Evolutionary conservation across 2,329 filamentous ascomycete genomes (phyloP).

Genomic region (Sporothrix phasma): DNA sequence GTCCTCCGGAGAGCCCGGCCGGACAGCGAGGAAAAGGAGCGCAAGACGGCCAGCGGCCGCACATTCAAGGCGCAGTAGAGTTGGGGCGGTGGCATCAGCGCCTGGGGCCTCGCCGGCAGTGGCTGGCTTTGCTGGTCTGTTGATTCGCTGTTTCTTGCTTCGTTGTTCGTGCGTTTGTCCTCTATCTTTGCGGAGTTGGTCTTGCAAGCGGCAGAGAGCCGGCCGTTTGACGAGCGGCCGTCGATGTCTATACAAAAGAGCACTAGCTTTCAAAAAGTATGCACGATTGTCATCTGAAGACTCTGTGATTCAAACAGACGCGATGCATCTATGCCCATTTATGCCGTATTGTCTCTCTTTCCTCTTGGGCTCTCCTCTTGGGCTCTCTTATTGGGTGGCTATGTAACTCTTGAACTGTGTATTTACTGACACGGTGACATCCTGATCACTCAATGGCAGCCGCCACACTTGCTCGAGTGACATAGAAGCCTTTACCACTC

Average conservation of each 20-base stretch:
- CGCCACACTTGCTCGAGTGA: too few species aligned
- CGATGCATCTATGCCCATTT: too few species aligned
- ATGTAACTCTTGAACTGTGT: neutral
- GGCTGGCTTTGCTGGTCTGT: neutral
- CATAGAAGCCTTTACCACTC: too few species aligned
- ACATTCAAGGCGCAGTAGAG: conserved; percentile 56
- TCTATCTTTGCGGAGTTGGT: neutral
- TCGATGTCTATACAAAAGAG: neutral
- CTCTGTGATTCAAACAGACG: too few species aligned
- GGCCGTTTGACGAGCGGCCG: neutral
- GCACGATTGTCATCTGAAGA: neutral
- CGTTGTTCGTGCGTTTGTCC: neutral
- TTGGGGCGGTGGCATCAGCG: neutral
- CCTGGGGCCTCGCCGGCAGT: neutral
- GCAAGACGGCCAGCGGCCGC: conserved; percentile 93
- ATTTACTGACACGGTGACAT: neutral
- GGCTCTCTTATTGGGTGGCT: neutral
- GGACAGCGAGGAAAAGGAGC: conserved; percentile 92
- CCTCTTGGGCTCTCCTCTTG: neutral
- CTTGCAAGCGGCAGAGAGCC: neutral
- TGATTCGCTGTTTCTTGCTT: neutral
- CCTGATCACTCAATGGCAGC: neutral
- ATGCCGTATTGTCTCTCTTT: neutral
- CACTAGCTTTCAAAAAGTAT: neutral
- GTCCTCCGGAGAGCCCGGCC: conserved; percentile 93